phyloP scores from a whole-genome alignment of 441 rosid genomes.

The Macaranga tanarius region DNA sequence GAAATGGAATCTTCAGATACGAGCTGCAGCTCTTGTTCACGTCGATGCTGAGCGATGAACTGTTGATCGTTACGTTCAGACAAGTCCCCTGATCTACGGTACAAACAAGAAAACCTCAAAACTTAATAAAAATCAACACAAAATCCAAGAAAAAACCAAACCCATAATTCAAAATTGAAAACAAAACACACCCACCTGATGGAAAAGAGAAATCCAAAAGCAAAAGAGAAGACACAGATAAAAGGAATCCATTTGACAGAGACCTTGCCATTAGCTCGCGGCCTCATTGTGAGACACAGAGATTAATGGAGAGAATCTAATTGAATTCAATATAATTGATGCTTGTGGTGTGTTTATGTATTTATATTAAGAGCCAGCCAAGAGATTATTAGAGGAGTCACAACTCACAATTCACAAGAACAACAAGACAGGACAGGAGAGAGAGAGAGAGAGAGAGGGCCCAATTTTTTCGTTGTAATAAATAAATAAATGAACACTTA shows the following conservation, averaged over 20 bases:
- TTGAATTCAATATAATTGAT: neutral
- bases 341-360: neutral
- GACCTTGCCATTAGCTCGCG: slow-evolving; percentile 41
- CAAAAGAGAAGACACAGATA: slow-evolving; percentile 61
- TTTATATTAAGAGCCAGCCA: neutral
- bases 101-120: neutral
- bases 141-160: neutral
- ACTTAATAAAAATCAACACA: too few relatives aligned
- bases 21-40: slow-evolving; percentile 57
- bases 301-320: neutral
- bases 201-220: slow-evolving; percentile 65
- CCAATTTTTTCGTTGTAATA: too few relatives aligned
- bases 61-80: slow-evolving; percentile 46
- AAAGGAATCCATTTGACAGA: slow-evolving; percentile 67
- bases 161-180: neutral
- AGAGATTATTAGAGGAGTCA: too few relatives aligned
- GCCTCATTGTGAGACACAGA: slow-evolving; percentile 42
- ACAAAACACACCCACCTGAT: slow-evolving; percentile 43
- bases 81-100: slow-evolving; percentile 44
- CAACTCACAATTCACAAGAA: too few relatives aligned
- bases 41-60: slow-evolving; percentile 43
- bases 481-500: too few relatives aligned
- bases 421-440: too few relatives aligned
- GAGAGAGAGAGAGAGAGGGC: too few relatives aligned
- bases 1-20: slow-evolving; percentile 50